Conservation (phyloP, 2,329 filamentous ascomycete genomes). For the Zymoseptoria tritici region DNA sequence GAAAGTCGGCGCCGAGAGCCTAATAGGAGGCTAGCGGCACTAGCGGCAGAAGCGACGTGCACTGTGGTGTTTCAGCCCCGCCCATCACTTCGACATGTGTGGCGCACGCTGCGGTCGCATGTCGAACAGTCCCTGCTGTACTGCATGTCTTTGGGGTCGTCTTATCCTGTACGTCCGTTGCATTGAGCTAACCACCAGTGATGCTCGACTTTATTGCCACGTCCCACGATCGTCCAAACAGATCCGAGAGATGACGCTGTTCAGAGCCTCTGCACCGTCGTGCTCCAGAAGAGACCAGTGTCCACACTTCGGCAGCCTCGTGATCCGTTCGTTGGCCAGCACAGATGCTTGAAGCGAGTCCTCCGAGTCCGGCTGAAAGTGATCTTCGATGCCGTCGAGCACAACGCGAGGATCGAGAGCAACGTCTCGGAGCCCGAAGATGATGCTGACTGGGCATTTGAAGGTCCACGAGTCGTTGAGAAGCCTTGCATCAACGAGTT, state of each 20-base stretch:
- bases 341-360: background rate
- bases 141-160: too few relatives aligned
- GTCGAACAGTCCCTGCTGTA: too few relatives aligned
- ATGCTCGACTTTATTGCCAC: background rate
- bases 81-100: background rate
- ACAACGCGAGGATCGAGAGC: constrained; percentile 45
- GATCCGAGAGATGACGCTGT: background rate
- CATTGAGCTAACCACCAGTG: background rate
- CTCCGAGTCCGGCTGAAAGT: constrained; percentile 28
- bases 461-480: constrained; percentile 26
- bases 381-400: constrained; percentile 47
- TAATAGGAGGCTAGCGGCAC: too few relatives aligned
- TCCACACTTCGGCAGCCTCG: constrained; percentile 42
- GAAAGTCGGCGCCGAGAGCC: background rate
- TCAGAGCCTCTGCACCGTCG: constrained; percentile 10
- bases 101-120: background rate
- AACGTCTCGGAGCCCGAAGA: constrained; percentile 47
- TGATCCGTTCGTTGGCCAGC: constrained; percentile 32
- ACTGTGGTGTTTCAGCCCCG: background rate
- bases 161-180: too few relatives aligned
- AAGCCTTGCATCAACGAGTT: background rate
- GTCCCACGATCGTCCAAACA: background rate
- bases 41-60: background rate
- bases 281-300: constrained; percentile 49
- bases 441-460: constrained; percentile 45